Conservation (phyloP, 2,329 filamentous ascomycete species). For the Lachnellula hyalina region DNA sequence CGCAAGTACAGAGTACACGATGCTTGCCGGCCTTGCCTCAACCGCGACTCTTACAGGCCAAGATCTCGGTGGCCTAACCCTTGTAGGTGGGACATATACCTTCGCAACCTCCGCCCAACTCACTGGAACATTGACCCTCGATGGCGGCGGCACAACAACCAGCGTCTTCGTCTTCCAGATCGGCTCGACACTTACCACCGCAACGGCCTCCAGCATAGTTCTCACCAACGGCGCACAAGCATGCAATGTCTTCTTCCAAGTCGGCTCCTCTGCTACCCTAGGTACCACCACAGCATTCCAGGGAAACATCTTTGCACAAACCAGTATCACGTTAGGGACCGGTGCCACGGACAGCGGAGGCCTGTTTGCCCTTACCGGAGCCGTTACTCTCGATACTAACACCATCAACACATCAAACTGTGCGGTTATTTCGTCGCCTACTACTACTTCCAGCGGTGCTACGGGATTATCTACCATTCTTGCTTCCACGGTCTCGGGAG, state of each 20-base stretch:
- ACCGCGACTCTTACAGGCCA: slow-evolving; percentile 1
- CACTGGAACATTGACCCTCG: slow-evolving; percentile 9
- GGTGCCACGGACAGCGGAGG: neutral
- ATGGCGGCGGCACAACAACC: slow-evolving; percentile 2
- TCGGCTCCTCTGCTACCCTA: slow-evolving; percentile 9
- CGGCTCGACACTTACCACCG: slow-evolving; percentile 4
- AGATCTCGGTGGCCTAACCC: slow-evolving; percentile 12
- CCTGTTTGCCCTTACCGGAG: slow-evolving; percentile 1
- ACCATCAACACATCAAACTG: too few species aligned
- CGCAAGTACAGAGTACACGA: slow-evolving; percentile 9
- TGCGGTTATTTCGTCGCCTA: too few species aligned
- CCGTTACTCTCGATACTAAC: slow-evolving; percentile 8
- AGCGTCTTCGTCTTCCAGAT: slow-evolving; percentile 13
- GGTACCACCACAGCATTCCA: neutral
- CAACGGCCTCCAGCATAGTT: neutral
- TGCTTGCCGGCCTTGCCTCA: neutral
- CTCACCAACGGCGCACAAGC: slow-evolving; percentile 6
- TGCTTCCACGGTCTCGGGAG: too few species aligned
- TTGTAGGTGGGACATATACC: slow-evolving; percentile 12
- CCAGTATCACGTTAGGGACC: neutral
- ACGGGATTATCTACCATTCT: too few species aligned
- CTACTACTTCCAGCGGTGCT: too few species aligned
- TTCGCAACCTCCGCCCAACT: slow-evolving; percentile 4
- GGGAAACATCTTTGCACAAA: slow-evolving; percentile 4
- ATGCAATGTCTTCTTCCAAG: slow-evolving; percentile 12